Evolutionary conservation across 768 basidiomycete genomes (phyloP).

Genomic region (Auricularia cornea): DNA sequence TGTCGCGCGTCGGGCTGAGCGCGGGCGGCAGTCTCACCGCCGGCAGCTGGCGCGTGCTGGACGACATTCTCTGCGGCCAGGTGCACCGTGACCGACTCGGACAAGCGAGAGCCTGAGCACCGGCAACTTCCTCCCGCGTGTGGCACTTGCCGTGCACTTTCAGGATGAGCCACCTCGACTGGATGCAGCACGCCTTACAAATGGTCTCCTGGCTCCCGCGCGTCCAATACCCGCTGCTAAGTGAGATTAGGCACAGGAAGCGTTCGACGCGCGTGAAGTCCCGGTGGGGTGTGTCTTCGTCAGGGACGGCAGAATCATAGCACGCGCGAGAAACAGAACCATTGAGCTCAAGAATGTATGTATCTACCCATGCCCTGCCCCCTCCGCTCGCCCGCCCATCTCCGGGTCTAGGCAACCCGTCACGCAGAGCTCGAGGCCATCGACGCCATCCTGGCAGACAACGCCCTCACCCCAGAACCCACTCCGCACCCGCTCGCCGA

Average conservation of each 20-base stretch:
- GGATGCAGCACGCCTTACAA: slow-evolving; percentile 77
- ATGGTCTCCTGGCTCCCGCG: slow-evolving; percentile 47
- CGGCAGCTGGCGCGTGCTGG: slow-evolving; percentile 21
- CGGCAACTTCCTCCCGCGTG: neutral
- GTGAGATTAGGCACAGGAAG: slow-evolving; percentile 88
- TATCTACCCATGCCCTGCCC: slow-evolving; percentile 17
- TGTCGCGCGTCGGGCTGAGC: slow-evolving; percentile 35
- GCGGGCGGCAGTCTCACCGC: slow-evolving; percentile 44
- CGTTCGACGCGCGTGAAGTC: slow-evolving; percentile 76
- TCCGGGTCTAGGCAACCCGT: slow-evolving; percentile 66
- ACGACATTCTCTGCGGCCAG: neutral
- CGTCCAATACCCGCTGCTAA: no score
- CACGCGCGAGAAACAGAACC: slow-evolving; percentile 84
- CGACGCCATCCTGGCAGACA: slow-evolving; percentile 69
- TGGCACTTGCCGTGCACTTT: neutral
- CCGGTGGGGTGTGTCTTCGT: slow-evolving; percentile 97
- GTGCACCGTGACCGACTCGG: slow-evolving; percentile 35
- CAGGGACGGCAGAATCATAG: slow-evolving; percentile 65
- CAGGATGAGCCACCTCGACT: slow-evolving; percentile 33
- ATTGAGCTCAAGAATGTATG: slow-evolving; percentile 92
- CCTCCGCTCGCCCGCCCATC: neutral
- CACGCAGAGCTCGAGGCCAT: slow-evolving; percentile 98
- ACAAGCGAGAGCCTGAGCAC: slow-evolving; percentile 7
- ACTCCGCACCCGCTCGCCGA: slow-evolving; percentile 54
- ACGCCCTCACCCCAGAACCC: slow-evolving; percentile 42